Conservation (phyloP, 129 eudicot species). For the Pittosporum tobira region DNA sequence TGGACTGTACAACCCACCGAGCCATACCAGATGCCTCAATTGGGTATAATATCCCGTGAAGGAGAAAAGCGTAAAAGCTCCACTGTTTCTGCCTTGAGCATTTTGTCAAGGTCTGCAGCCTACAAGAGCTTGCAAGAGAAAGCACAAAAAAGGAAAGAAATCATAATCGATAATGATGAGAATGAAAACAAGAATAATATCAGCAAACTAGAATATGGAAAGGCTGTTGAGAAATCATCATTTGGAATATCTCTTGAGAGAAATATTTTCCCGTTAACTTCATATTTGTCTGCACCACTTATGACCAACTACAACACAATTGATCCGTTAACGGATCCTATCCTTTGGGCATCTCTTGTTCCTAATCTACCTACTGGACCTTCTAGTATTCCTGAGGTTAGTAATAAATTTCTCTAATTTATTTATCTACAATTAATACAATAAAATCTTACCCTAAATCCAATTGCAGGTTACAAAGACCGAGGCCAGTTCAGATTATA, state of each 20-base stretch:
- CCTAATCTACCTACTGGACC: conserved; percentile 59
- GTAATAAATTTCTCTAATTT: too few relatives aligned
- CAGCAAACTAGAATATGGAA: conserved; percentile 54
- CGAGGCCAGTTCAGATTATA: conserved; percentile 63
- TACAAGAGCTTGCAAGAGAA: conserved; percentile 77
- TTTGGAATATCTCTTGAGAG: conserved; percentile 45
- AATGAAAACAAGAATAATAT: conserved; percentile 66
- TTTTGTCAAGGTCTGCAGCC: conserved; percentile 72
- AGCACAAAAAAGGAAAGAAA: conserved; percentile 53
- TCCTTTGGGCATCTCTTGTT: conserved; percentile 73
- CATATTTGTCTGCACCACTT: conserved; percentile 74
- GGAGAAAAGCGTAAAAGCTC: conserved; percentile 42
- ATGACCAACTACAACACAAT: conserved; percentile 60
- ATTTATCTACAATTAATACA: too few relatives aligned
- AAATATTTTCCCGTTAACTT: conserved; percentile 44
- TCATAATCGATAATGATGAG: conserved; percentile 51
- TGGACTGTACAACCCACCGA: conserved; percentile 53
- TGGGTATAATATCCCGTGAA: conserved; percentile 50
- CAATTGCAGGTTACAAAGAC: conserved; percentile 62
- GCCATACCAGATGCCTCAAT: conserved; percentile 84
- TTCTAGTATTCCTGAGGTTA: conserved; percentile 67
- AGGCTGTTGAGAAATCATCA: conserved; percentile 50
- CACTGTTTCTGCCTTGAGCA: conserved; percentile 73
- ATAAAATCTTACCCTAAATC: too few relatives aligned
- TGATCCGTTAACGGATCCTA: conserved; percentile 74